Percentiles rank a stretch among this genome's conserved stretches.
Conservation (phyloP, 1,284 basidiomycete species). For the Trametes versicolor region DNA sequence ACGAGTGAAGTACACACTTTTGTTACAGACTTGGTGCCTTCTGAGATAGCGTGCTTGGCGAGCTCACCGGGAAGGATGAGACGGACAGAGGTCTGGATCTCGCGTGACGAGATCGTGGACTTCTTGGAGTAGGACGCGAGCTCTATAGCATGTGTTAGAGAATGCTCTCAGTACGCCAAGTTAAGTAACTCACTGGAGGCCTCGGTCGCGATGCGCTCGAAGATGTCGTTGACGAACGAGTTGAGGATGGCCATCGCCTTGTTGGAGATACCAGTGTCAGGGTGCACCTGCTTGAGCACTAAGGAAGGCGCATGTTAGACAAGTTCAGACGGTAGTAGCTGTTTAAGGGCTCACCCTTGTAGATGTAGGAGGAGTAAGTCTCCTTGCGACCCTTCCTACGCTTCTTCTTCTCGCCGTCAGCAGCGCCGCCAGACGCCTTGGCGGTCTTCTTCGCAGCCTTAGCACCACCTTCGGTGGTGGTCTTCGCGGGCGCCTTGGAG, state of each 20-base stretch:
- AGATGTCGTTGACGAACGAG: constrained; percentile 94
- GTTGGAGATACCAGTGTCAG: constrained; percentile 97
- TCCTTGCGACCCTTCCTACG: constrained; percentile 90
- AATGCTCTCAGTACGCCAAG: constrained; percentile 33
- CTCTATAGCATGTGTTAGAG: constrained; percentile 55
- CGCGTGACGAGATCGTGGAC: constrained; percentile 93
- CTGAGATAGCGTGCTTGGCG: constrained; percentile 84
- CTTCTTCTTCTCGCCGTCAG: constrained; percentile 86
- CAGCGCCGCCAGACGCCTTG: constrained; percentile 55
- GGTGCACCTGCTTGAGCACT: constrained; percentile 85
- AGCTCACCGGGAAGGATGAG: constrained; percentile 92
- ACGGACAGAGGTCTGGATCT: constrained; percentile 92
- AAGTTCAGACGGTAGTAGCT: constrained; percentile 37
- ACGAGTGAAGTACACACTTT: constrained; percentile 38
- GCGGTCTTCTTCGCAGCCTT: constrained; percentile 90
- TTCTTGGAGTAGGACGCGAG: constrained; percentile 94
- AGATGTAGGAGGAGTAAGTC: constrained; percentile 95
- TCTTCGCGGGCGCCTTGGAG: constrained; percentile 82
- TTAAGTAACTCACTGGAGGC: constrained; percentile 69
- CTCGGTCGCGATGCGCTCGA: constrained; percentile 92
- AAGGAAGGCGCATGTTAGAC: constrained; percentile 8
- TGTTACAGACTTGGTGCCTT: constrained; percentile 70
- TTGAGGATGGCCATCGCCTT: constrained; percentile 97
- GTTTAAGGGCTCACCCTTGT: constrained; percentile 73
- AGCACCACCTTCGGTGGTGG: constrained; percentile 57